These are phyloP conservation scores for Flagelloscypha sp. DNA, from an alignment of 768 basidiomycete genomes.

Conservation along the genomic window DNA sequence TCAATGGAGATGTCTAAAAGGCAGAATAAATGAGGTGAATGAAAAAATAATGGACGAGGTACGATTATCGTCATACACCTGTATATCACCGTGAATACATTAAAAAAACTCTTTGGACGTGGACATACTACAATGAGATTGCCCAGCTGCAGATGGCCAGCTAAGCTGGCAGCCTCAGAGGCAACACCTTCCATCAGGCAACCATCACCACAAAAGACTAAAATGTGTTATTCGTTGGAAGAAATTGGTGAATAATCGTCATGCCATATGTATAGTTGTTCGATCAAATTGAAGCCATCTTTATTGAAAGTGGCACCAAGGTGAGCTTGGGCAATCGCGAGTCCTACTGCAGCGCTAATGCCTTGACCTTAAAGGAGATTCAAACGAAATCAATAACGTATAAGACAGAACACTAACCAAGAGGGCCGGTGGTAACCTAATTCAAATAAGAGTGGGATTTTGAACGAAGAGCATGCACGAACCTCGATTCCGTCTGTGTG, in stretches of 20 bases:
- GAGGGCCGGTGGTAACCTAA: conserved; percentile 92
- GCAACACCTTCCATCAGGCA: conserved; percentile 97
- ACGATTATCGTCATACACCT: conserved; percentile 98
- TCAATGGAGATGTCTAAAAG: conserved; percentile 87
- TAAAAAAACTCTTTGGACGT: background rate
- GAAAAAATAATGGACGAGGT: conserved; percentile 21
- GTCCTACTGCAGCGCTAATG: conserved; percentile 86
- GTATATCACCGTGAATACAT: conserved; percentile 7
- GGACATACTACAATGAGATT: conserved; percentile 80
- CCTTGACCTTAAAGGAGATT: no score
- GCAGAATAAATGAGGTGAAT: conserved; percentile 6
- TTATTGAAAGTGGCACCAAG: conserved; percentile 87
- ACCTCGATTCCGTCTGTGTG: conserved; percentile 48
- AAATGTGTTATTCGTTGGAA: conserved; percentile 5
- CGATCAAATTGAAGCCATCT: conserved; percentile 68
- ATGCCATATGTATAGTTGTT: conserved; percentile 86
- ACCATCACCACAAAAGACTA: conserved; percentile 89
- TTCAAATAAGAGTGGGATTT: conserved; percentile 35
- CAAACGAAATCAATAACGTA: no score
- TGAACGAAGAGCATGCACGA: background rate
- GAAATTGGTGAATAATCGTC: conserved; percentile 7
- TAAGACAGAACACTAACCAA: no score
- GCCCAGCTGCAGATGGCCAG: conserved; percentile 88
- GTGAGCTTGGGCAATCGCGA: conserved; percentile 91
- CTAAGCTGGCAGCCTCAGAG: conserved; percentile 86